These are phyloP conservation scores for Fusarium abutilonis DNA, from an alignment of 2,329 filamentous ascomycete genomes.

Conservation along the genomic window DNA sequence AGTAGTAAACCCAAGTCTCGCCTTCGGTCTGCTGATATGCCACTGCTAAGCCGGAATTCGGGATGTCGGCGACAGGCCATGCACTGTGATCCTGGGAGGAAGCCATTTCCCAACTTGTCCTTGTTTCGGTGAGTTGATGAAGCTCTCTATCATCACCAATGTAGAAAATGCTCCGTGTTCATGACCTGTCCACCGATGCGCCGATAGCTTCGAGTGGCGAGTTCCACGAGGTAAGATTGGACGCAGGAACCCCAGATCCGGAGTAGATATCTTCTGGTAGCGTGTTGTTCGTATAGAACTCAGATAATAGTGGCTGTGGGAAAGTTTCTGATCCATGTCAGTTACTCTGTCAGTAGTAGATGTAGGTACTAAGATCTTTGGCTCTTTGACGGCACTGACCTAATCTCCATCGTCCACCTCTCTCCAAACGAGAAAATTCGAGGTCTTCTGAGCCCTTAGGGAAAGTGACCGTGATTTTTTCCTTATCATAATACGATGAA, in stretches of 20 bases:
- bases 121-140: neutral
- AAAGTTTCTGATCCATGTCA: neutral
- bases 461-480: neutral
- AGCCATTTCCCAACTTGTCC: neutral
- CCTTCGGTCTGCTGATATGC: neutral
- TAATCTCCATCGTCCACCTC: neutral
- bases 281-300: neutral
- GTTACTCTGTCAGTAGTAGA: neutral
- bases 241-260: neutral
- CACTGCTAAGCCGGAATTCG: neutral
- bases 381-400: neutral
- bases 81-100: neutral
- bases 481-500: neutral
- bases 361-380: too few relatives aligned
- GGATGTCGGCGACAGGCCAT: neutral
- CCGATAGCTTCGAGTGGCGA: neutral
- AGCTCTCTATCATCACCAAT: neutral
- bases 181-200: neutral
- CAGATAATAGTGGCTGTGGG: neutral
- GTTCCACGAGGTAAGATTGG: neutral
- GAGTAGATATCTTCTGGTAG: neutral
- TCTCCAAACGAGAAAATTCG: neutral
- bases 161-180: constrained; percentile 1
- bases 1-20: constrained; percentile 4
- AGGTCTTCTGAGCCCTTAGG: neutral